Evolutionary conservation across 2,329 filamentous ascomycete species (phyloP).

Genomic region (Lasiodiplodia citricola): DNA sequence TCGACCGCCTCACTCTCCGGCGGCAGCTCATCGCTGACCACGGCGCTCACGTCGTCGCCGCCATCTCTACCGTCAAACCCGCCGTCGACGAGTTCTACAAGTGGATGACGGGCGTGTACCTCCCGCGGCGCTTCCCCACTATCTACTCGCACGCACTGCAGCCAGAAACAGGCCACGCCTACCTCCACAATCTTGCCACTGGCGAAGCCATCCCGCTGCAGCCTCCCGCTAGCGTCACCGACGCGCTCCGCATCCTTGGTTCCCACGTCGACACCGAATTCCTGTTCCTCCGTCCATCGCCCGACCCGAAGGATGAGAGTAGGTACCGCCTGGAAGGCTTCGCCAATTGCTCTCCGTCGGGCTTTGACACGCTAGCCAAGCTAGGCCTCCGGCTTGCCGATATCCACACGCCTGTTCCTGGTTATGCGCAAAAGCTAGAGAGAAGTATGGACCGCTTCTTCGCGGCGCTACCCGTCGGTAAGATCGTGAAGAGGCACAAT

Average conservation of each 20-base stretch:
- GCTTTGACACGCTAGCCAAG: constrained; percentile 63
- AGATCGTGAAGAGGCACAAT: constrained; percentile 62
- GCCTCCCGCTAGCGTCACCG: constrained; percentile 39
- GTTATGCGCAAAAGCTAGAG: constrained; percentile 62
- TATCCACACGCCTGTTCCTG: constrained; percentile 65
- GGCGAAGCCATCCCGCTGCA: constrained; percentile 48
- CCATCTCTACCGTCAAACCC: constrained; percentile 30
- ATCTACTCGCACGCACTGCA: constrained; percentile 39
- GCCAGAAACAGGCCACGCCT: constrained; percentile 27
- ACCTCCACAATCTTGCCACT: constrained; percentile 52
- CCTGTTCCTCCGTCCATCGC: constrained; percentile 59
- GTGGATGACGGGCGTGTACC: constrained; percentile 60
- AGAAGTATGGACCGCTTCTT: constrained; percentile 69
- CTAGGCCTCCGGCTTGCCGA: constrained; percentile 57
- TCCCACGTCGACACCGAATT: constrained; percentile 65
- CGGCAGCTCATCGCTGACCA: constrained; percentile 53
- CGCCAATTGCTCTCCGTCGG: constrained; percentile 61
- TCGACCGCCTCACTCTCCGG: constrained; percentile 57
- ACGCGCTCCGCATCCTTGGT: constrained; percentile 56
- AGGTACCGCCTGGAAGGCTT: constrained; percentile 64
- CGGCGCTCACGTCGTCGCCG: constrained; percentile 46
- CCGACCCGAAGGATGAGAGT: constrained; percentile 32
- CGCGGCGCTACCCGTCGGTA: constrained; percentile 57
- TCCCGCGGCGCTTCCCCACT: constrained; percentile 62
- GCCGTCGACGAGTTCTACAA: constrained; percentile 63